Conservation (phyloP, 208 protist genomes). For the Plasmodiophora brassicae region DNA sequence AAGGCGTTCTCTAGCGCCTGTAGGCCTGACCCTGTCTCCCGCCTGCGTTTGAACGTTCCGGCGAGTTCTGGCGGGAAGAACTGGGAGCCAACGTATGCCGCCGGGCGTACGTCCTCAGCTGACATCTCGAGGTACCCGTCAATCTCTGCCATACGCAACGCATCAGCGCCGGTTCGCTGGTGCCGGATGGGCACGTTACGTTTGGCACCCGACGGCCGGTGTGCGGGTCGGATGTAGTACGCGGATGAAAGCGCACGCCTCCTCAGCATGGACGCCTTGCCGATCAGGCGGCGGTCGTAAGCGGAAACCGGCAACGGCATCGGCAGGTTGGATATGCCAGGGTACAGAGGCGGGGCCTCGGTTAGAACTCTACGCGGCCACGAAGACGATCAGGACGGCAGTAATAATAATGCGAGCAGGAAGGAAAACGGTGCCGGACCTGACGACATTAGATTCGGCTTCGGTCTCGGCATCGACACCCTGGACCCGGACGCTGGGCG, state of each 20-base stretch:
- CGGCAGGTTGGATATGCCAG: not conserved
- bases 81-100: not conserved
- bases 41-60: not conserved
- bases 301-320: not conserved
- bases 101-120: no score
- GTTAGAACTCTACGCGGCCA: not conserved
- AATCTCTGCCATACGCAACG: no score
- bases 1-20: conserved; percentile 1
- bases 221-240: not conserved
- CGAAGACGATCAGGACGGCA: not conserved
- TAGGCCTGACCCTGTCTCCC: not conserved
- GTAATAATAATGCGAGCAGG: no score
- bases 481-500: not conserved
- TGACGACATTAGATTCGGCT: conserved; percentile 9
- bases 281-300: not conserved
- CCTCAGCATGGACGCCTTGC: not conserved
- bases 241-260: not conserved
- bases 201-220: not conserved
- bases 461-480: conserved; percentile 25
- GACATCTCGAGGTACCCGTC: no score
- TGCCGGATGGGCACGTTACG: no score
- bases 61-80: not conserved
- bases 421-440: no score
- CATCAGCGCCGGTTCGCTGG: no score
- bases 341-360: conserved; percentile 26